phyloP scores from a whole-genome alignment of 352 stramenopile species.

The Phytophthora pseudosyringae region DNA sequence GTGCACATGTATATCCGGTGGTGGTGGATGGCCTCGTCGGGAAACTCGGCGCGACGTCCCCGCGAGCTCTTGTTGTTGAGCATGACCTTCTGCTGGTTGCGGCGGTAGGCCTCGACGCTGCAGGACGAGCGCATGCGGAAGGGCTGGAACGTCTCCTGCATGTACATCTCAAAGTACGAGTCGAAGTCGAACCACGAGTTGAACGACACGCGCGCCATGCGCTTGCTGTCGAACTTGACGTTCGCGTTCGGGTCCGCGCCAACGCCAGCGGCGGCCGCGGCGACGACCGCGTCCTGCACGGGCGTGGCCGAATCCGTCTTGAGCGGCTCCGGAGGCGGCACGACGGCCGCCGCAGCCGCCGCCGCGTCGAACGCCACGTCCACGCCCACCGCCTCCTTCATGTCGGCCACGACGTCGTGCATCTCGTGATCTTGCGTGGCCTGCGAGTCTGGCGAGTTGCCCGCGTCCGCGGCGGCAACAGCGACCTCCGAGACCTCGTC shows the following conservation, averaged over 20 bases:
- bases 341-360: slow-evolving; percentile 25
- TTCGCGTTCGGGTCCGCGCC: slow-evolving; percentile 28
- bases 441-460: slow-evolving; percentile 44
- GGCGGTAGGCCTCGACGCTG: slow-evolving; percentile 82
- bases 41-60: slow-evolving; percentile 80
- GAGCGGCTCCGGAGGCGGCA: slow-evolving; percentile 24
- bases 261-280: slow-evolving; percentile 21
- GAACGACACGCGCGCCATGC: slow-evolving; percentile 86
- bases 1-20: slow-evolving; percentile 92
- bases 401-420: slow-evolving; percentile 72
- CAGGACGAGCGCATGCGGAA: slow-evolving; percentile 89
- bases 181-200: slow-evolving; percentile 90
- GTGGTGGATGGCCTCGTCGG: slow-evolving; percentile 82
- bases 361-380: slow-evolving; percentile 46
- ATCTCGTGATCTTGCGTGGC: slow-evolving; percentile 65
- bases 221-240: slow-evolving; percentile 78
- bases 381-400: slow-evolving; percentile 52
- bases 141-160: slow-evolving; percentile 88
- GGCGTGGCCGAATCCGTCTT: slow-evolving; percentile 33
- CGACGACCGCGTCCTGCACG: slow-evolving; percentile 33
- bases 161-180: slow-evolving; percentile 89
- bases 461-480: slow-evolving; percentile 8
- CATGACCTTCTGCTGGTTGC: slow-evolving; percentile 90
- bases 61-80: slow-evolving; percentile 89
- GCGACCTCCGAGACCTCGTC: slow-evolving; percentile 17